Percentiles rank a stretch among this genome's conserved stretches.
phyloP scores from a whole-genome alignment of 1,139 yeast species.

The Debaryomyces fabryi region DNA sequence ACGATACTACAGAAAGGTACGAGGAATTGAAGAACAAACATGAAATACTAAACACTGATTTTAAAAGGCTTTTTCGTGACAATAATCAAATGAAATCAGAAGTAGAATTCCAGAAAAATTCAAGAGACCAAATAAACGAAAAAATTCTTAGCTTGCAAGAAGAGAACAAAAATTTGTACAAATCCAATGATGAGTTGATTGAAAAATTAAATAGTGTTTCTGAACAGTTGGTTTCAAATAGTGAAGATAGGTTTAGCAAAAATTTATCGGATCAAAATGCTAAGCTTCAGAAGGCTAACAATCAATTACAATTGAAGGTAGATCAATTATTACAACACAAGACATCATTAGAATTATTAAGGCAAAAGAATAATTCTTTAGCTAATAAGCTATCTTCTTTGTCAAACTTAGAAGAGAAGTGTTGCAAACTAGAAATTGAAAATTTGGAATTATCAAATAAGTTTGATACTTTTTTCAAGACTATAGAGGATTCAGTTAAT shows the following conservation, averaged over 20 bases:
- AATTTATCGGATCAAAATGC: constrained; percentile 31
- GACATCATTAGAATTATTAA: constrained; percentile 42
- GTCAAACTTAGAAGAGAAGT: constrained; percentile 49
- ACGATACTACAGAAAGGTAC: constrained; percentile 21
- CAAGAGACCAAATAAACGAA: constrained; percentile 33
- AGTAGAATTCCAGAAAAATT: constrained; percentile 30
- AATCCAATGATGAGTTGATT: constrained; percentile 52
- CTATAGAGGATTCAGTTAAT: constrained; percentile 31
- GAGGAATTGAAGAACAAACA: constrained; percentile 16
- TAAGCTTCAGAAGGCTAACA: constrained; percentile 35
- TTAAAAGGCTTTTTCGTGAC: constrained; percentile 25
- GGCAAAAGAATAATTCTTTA: constrained; percentile 40
- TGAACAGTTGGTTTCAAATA: constrained; percentile 10
- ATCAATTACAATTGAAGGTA: constrained; percentile 30
- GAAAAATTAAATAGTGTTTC: constrained; percentile 35
- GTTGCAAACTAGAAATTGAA: constrained; percentile 55
- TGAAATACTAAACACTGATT: constrained; percentile 27
- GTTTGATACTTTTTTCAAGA: constrained; percentile 36
- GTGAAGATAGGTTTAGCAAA: constrained; percentile 23
- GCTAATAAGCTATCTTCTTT: constrained; percentile 40
- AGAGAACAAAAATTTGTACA: constrained; percentile 24
- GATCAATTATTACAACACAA: constrained; percentile 41
- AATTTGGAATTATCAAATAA: constrained; percentile 50
- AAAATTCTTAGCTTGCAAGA: constrained; percentile 25
- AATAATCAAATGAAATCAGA: constrained; percentile 37